A percentile compares a stretch with the other conserved stretches of the same genome.
These are phyloP conservation scores for Tetradesmus obliquus DNA, from an alignment of 139 green algal genomes.

Conservation along the genomic window DNA sequence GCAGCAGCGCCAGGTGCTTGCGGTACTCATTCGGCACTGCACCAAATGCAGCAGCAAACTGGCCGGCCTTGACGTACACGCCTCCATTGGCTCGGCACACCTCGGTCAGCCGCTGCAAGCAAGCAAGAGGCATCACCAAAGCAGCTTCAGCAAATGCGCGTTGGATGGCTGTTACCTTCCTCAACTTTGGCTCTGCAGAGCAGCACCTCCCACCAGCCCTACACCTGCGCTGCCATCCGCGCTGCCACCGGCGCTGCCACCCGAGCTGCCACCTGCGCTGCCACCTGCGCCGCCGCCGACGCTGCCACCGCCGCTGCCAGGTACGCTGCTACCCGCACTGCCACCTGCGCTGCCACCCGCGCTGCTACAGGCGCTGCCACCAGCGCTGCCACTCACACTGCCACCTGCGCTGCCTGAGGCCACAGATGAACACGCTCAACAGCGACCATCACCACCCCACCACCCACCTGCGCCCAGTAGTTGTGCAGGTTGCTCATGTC, in stretches of 20 bases:
- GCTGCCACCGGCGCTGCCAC: no score
- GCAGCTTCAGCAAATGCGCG: slow-evolving; percentile 31
- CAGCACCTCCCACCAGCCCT: no score
- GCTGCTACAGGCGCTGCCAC: no score
- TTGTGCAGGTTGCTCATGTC: slow-evolving; percentile 50
- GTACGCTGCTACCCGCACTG: no score
- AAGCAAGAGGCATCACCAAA: not conserved
- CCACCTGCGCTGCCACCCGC: no score
- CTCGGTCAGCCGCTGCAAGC: slow-evolving; percentile 46
- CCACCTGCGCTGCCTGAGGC: no score
- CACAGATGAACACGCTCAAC: not conserved
- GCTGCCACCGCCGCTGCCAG: no score
- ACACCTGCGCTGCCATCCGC: no score
- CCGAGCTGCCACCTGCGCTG: no score
- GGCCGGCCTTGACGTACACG: slow-evolving; percentile 92
- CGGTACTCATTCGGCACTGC: slow-evolving; percentile 75
- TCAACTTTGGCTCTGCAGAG: not conserved
- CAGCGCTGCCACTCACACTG: no score
- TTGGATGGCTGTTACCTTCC: not conserved
- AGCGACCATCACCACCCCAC: not conserved
- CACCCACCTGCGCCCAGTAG: slow-evolving; percentile 39
- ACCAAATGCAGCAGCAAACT: slow-evolving; percentile 77
- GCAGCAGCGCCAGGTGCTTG: slow-evolving; percentile 74
- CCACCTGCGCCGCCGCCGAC: no score
- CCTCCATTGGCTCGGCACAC: slow-evolving; percentile 82